Evolutionary conservation across 1,284 basidiomycete species (phyloP).

Genomic region (Grifola frondosa): DNA sequence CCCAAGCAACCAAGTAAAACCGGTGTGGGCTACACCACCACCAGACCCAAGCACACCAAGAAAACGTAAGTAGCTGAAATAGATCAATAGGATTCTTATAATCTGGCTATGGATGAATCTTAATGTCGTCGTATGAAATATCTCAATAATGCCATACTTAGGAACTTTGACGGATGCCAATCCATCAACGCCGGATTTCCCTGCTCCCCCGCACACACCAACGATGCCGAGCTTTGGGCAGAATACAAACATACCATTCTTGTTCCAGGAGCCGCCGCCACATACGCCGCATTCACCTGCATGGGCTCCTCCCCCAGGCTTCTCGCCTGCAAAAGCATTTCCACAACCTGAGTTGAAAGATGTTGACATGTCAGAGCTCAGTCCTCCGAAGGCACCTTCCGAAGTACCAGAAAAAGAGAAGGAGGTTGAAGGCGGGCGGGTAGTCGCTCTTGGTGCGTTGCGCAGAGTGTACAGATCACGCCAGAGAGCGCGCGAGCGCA

Average conservation of each 20-base stretch:
- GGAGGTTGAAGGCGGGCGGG: conserved; percentile 32
- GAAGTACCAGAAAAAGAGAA: conserved; percentile 40
- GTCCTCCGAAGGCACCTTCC: conserved; percentile 46
- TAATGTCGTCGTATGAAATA: no score
- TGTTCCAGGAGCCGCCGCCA: conserved; percentile 57
- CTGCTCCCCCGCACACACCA: conserved; percentile 42
- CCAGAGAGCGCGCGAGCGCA: conserved; percentile 43
- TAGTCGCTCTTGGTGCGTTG: conserved; percentile 67
- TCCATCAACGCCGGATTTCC: conserved; percentile 44
- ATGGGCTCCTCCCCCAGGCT: conserved; percentile 63
- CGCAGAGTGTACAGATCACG: conserved; percentile 67
- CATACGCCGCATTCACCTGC: conserved; percentile 48
- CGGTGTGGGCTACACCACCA: conserved; percentile 51
- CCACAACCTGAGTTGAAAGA: conserved; percentile 60
- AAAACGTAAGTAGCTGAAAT: conserved; percentile 58
- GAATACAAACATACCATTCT: conserved; percentile 66
- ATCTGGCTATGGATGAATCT: background rate
- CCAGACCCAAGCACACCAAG: conserved; percentile 51
- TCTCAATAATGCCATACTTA: conserved; percentile 27
- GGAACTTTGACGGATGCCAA: conserved; percentile 56
- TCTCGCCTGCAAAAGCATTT: conserved; percentile 60
- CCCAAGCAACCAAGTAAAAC: conserved; percentile 46
- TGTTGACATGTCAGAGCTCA: conserved; percentile 70
- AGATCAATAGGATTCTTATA: background rate
- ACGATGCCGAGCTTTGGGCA: conserved; percentile 64